These are phyloP conservation scores for Beauveria sp. DNA, from an alignment of 2,329 filamentous ascomycete species.

Conservation along the genomic window DNA sequence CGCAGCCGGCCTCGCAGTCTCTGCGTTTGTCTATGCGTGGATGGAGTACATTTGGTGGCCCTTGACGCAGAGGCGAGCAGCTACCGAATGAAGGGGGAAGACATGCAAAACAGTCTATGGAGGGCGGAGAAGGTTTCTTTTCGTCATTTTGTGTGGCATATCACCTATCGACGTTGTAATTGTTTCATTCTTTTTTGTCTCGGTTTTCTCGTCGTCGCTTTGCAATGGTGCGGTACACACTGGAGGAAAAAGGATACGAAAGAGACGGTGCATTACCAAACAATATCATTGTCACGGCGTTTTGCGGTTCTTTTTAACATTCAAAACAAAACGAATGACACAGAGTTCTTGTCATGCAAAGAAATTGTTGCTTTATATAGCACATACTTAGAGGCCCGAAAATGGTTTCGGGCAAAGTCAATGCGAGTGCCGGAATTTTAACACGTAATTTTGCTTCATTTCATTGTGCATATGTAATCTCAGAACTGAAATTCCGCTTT, in stretches of 20 bases:
- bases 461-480: too few relatives aligned
- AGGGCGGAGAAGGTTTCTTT: neutral
- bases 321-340: slow-evolving; percentile 2
- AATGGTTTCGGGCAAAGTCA: neutral
- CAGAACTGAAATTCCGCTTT: neutral
- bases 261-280: slow-evolving; percentile 3
- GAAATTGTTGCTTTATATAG: neutral
- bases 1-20: slow-evolving; percentile 26
- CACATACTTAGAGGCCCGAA: neutral
- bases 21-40: slow-evolving; percentile 34
- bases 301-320: slow-evolving; percentile 2
- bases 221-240: neutral
- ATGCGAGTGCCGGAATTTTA: neutral
- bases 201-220: neutral
- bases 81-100: neutral
- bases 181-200: neutral
- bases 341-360: neutral
- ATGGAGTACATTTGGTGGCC: slow-evolving; percentile 18
- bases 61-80: neutral
- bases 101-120: neutral
- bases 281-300: slow-evolving; percentile 12
- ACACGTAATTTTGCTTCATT: neutral
- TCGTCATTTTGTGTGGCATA: neutral
- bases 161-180: neutral
- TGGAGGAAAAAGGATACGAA: neutral